Percentiles rank a stretch among this genome's conserved stretches.
These are phyloP conservation scores for Paramecium pentaurelia DNA, from an alignment of 73 alveolate species.

Conservation along the genomic window DNA sequence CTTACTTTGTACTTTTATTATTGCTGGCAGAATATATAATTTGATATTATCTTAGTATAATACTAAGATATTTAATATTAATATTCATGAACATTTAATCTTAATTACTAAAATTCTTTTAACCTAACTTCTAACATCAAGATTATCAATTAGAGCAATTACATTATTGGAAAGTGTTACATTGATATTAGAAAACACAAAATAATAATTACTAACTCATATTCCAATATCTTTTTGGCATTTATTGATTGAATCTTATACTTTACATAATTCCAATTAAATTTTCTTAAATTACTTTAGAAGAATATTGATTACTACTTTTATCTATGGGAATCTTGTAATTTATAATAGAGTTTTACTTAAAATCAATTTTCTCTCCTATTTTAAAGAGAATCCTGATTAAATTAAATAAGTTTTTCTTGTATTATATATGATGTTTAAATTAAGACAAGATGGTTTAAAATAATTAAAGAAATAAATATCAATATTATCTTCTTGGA, in stretches of 20 bases:
- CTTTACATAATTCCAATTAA: not conserved
- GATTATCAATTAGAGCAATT: not conserved
- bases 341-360: not conserved
- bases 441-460: not conserved
- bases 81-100: not conserved
- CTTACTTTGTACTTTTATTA: not conserved
- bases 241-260: not conserved
- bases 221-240: conserved; percentile 29
- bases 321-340: not conserved
- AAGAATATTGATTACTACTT: not conserved
- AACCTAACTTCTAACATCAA: not conserved
- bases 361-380: not conserved
- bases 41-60: not conserved
- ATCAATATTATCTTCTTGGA: not conserved
- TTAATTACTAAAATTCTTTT: not conserved
- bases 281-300: not conserved
- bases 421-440: not conserved
- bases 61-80: not conserved
- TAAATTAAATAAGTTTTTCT: not conserved
- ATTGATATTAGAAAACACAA: conserved; percentile 24
- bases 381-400: not conserved
- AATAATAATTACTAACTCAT: not conserved
- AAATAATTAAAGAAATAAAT: not conserved
- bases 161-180: not conserved
- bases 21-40: conserved; percentile 35